Base-by-base conservation (phyloP, 129 eudicot genomes). In the Solidago caesia region DNA sequence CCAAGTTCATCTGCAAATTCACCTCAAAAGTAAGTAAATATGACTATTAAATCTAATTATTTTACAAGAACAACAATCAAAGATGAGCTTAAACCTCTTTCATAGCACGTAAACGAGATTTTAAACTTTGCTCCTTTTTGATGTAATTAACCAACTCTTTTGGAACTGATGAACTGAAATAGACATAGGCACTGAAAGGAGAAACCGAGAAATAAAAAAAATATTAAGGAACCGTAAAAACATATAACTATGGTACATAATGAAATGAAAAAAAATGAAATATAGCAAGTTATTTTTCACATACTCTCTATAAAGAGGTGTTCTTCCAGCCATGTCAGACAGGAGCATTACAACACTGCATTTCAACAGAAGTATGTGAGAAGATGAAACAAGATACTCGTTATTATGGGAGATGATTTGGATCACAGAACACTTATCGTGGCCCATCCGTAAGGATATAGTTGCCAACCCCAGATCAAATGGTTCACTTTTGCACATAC, bases 1-100 rank as follows among this genome's bases (percentile, higher is more conserved):
- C 98, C 97, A 93, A 83, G 80, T 93, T 93, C 97, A 93, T 90
- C 98, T 93, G 97, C 85, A 90, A 49, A 67, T 71, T 77, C 43
- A 69, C 45, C 43, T 43, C 78, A 43, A 57, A 80, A 70, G 66
- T 61, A 44, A 81, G 66, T 61, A 44, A 81, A 42, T 67, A 64
- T 14, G 45, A 53, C 46, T 61, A 39, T 15, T 6, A 44, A 60
- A 58, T 71, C 49, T 55, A 53, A 43, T 14, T 70, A 15, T 66
- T 58, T 58, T 11, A 55, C 52, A 81, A 71, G 41, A 56, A 71
- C 21, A 58, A 45, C 59, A 47, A 64, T 64, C 11, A 14, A 47
- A 48, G 64, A 71, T 42, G 53, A 75, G 11, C 16, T 21, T 8
- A 67, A 71, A 86, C 98, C 97, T 93, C 98, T 60, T 91, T 87